A percentile compares a stretch with the other conserved stretches of the same genome.
These are phyloP conservation scores for Thelonectria olida DNA, from an alignment of 2,329 filamentous ascomycete genomes.

Conservation along the genomic window DNA sequence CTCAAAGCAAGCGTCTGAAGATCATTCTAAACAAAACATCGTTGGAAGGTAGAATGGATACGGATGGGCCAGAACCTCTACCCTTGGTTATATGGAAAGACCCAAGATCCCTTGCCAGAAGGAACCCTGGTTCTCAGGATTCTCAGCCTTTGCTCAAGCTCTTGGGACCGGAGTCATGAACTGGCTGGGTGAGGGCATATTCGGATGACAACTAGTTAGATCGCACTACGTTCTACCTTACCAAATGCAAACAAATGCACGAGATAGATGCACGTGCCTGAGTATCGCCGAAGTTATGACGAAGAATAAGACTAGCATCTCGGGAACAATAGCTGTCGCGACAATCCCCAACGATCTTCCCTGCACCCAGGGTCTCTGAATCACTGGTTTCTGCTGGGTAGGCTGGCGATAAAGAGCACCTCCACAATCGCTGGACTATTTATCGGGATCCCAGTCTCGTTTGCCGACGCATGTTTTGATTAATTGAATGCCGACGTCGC, in stretches of 20 bases:
- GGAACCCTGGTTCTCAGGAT: no score
- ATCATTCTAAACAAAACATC: no score
- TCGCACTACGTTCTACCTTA: no score
- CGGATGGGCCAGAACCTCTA: no score
- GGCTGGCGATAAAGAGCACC: neutral
- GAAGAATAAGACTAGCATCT: neutral
- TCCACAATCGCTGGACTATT: neutral
- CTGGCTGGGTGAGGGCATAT: no score
- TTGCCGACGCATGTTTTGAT: neutral
- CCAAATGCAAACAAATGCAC: neutral
- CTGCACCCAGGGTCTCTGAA: neutral
- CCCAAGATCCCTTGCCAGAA: no score
- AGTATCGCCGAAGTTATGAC: neutral
- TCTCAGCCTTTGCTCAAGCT: no score
- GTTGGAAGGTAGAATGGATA: no score
- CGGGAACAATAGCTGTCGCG: neutral
- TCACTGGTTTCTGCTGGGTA: neutral
- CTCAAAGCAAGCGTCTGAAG: no score
- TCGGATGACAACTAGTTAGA: no score
- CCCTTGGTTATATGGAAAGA: no score
- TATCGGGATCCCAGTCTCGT: neutral
- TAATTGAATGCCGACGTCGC: neutral
- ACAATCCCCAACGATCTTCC: neutral
- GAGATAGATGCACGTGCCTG: neutral
- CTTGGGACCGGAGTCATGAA: no score